These are phyloP conservation scores for Physcomitrium patens DNA, from an alignment of 225 moss, liverwort and hornwort genomes.

Conservation along the genomic window DNA sequence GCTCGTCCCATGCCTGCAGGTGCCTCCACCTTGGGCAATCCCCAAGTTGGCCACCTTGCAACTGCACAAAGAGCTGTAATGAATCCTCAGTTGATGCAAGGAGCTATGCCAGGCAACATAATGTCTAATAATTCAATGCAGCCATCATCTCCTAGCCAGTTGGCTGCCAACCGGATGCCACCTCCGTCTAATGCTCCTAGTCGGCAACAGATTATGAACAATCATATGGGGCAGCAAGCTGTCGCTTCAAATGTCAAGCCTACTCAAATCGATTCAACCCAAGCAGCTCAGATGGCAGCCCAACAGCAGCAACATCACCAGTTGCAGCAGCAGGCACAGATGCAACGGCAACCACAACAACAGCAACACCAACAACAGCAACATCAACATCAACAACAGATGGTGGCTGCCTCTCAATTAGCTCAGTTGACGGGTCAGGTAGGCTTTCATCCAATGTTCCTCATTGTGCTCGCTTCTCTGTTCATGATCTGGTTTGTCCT, in stretches of 20 bases:
- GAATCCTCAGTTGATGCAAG: conserved; percentile 80
- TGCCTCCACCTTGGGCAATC: conserved; percentile 84
- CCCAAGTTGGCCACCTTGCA: conserved; percentile 69
- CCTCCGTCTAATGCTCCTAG: conserved; percentile 90
- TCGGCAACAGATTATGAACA: conserved; percentile 71
- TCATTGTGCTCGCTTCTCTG: conserved; percentile 16
- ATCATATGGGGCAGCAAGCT: conserved; percentile 79
- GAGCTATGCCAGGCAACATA: conserved; percentile 59
- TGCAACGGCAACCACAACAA: conserved; percentile 72
- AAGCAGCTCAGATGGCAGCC: conserved; percentile 74
- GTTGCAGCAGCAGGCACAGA: conserved; percentile 60
- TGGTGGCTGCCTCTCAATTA: conserved; percentile 67
- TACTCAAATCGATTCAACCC: conserved; percentile 69
- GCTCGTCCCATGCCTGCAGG: conserved; percentile 99
- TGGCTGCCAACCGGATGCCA: conserved; percentile 97
- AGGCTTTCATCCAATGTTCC: conserved; percentile 27
- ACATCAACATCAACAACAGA: conserved; percentile 60
- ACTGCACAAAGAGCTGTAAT: conserved; percentile 70
- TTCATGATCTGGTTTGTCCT: conserved; percentile 11
- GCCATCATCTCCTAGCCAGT: conserved; percentile 88
- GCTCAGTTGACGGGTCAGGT: conserved; percentile 86
- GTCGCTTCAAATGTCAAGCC: conserved; percentile 61
- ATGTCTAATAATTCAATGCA: conserved; percentile 78
- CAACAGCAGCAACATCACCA: conserved; percentile 74
- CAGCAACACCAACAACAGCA: conserved; percentile 55